Percentiles rank a stretch among this genome's conserved stretches.
Conservation (phyloP, 2,329 filamentous ascomycete genomes). For the Penicillium sp. region DNA sequence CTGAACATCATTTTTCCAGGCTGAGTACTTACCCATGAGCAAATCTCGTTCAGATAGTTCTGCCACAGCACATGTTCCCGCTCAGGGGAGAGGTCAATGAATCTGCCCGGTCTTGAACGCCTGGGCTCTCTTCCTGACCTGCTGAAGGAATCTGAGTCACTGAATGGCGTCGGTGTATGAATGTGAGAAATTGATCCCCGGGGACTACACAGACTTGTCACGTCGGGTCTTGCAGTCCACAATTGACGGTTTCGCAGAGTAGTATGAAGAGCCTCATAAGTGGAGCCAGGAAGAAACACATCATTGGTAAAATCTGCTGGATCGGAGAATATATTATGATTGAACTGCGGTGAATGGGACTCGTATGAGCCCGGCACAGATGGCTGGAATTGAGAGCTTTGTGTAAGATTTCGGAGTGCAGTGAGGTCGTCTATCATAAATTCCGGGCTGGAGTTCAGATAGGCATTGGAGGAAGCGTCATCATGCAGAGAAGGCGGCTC, state of each 20-base stretch:
- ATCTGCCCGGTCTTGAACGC: slow-evolving; percentile 17
- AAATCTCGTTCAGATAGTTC: slow-evolving; percentile 34
- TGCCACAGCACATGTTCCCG: slow-evolving; percentile 34
- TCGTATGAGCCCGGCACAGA: slow-evolving; percentile 18
- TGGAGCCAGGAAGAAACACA: slow-evolving; percentile 50
- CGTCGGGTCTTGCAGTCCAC: slow-evolving; percentile 45
- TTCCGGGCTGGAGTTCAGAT: slow-evolving; percentile 26
- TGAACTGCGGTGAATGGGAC: slow-evolving; percentile 24
- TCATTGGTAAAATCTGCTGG: slow-evolving; percentile 44
- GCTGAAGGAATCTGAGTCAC: slow-evolving; percentile 4
- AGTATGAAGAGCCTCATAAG: slow-evolving; percentile 50
- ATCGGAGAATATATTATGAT: slow-evolving; percentile 27
- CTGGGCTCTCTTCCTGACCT: slow-evolving; percentile 6
- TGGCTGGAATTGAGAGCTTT: slow-evolving; percentile 8
- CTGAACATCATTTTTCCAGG: no score
- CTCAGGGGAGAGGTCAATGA: slow-evolving; percentile 29
- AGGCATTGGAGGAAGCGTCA: slow-evolving; percentile 19
- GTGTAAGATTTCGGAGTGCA: slow-evolving; percentile 16
- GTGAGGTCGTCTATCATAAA: slow-evolving; percentile 24
- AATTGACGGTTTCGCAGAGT: slow-evolving; percentile 49
- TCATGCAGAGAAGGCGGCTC: background rate
- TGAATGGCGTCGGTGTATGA: slow-evolving; percentile 11
- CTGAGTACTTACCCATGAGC: slow-evolving; percentile 25
- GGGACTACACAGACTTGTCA: slow-evolving; percentile 33
- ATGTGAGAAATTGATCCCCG: slow-evolving; percentile 17